Conservation (phyloP, 306 rosid species). For the Hippophae rhamnoides region DNA sequence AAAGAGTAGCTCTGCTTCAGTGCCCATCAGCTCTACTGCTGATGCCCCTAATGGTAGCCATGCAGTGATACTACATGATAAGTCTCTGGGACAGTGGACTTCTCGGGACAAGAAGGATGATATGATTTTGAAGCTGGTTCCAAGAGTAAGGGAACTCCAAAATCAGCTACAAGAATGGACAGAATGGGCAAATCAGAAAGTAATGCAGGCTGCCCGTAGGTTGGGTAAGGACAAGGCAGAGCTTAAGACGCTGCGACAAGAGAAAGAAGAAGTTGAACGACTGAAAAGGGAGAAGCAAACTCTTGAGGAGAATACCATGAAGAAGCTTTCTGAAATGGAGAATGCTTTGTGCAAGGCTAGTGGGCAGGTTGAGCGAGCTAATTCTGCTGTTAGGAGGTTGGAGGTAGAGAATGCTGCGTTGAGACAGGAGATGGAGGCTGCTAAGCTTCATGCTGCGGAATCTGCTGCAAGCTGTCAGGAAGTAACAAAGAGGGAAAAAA, state of each 20-base stretch:
- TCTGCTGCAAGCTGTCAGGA: conserved; percentile 78
- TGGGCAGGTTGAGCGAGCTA: conserved; percentile 80
- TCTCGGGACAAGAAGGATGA: conserved; percentile 76
- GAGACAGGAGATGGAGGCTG: conserved; percentile 81
- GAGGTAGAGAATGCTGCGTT: conserved; percentile 63
- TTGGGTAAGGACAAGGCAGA: conserved; percentile 80
- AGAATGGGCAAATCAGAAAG: conserved; percentile 92
- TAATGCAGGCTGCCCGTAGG: conserved; percentile 92
- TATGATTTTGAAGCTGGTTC: conserved; percentile 60
- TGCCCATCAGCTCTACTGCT: conserved; percentile 33
- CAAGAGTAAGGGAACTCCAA: conserved; percentile 64
- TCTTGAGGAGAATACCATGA: conserved; percentile 73
- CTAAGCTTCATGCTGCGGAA: conserved; percentile 55
- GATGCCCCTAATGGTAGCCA: conserved; percentile 33
- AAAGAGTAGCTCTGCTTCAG: conserved; percentile 25
- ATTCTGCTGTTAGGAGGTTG: conserved; percentile 62
- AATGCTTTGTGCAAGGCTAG: conserved; percentile 72
- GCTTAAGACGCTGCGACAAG: conserved; percentile 67
- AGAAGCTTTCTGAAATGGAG: conserved; percentile 87
- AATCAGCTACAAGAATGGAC: conserved; percentile 87
- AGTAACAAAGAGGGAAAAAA: conserved; percentile 71
- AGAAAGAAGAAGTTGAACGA: conserved; percentile 84
- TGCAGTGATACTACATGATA: conserved; percentile 46
- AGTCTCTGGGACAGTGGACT: conserved; percentile 47
- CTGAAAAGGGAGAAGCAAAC: conserved; percentile 69